Conservation (phyloP, 2,329 filamentous ascomycete genomes). For the Alternaria sp. region DNA sequence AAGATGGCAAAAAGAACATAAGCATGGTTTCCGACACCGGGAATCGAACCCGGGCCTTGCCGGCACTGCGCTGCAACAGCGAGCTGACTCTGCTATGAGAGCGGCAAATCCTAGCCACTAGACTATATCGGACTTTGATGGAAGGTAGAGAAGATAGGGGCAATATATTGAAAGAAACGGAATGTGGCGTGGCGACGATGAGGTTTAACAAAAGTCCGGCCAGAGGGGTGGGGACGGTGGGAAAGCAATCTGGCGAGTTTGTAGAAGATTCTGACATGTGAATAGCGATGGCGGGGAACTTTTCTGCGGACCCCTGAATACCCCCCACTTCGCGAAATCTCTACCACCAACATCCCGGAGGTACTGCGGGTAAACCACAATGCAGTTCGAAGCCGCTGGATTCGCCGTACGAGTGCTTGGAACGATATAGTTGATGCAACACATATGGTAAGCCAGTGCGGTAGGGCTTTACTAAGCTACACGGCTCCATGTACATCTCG, state of each 20-base stretch:
- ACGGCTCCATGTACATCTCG: not conserved
- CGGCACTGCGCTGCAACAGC: slow-evolving; percentile 8
- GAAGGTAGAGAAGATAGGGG: rapidly evolving
- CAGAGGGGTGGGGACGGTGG: rapidly evolving
- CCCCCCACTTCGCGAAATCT: not conserved
- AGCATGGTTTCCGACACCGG: slow-evolving; percentile 16
- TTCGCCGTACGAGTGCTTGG: not conserved
- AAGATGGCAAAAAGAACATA: not conserved
- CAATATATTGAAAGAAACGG: not conserved
- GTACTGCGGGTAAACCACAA: not conserved
- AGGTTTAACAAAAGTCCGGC: too few relatives aligned
- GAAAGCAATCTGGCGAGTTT: rapidly evolving
- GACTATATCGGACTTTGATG: slow-evolving; percentile 17
- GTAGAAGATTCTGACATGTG: not conserved
- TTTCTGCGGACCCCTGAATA: not conserved
- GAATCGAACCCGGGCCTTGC: slow-evolving; percentile 21
- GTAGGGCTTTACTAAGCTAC: not conserved
- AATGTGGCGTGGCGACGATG: not conserved
- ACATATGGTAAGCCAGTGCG: not conserved
- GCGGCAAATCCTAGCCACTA: slow-evolving; percentile 21
- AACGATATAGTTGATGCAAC: not conserved
- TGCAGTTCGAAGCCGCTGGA: not conserved
- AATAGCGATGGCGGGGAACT: not conserved
- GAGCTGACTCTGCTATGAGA: slow-evolving; percentile 15
- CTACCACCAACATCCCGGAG: not conserved